Percentiles rank a stretch among this genome's conserved stretches.
Conservation (phyloP, 192 early-diverging fungal genomes). For the Linnemannia schmuckeri region DNA sequence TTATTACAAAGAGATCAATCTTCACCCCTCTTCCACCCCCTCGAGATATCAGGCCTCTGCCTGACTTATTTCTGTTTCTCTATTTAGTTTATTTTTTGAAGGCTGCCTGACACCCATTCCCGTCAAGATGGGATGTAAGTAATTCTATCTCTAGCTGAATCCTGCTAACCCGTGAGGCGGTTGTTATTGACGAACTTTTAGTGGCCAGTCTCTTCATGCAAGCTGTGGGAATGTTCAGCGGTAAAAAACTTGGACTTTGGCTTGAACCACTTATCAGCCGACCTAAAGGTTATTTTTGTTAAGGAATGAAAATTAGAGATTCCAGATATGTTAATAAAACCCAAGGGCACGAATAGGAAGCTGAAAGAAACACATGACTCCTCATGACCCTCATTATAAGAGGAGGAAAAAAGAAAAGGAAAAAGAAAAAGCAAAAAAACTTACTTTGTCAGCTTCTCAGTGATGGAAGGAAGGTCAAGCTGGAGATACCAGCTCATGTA, state of each 20-base stretch:
- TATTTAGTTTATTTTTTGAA: too few relatives aligned
- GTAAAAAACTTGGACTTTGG: constrained; percentile 11
- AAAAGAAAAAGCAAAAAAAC: constrained; percentile 9
- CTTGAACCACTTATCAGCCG: constrained; percentile 44
- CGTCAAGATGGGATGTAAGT: too few relatives aligned
- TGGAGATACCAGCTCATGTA: constrained; percentile 67
- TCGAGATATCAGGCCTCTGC: too few relatives aligned
- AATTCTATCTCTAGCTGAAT: too few relatives aligned
- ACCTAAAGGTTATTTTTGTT: constrained; percentile 6
- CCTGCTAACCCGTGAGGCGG: too few relatives aligned
- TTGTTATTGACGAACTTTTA: background rate
- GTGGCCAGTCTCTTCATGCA: constrained; percentile 47
- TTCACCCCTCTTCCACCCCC: too few relatives aligned
- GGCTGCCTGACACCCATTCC: too few relatives aligned
- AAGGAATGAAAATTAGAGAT: background rate
- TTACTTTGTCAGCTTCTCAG: constrained; percentile 56
- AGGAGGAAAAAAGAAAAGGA: background rate
- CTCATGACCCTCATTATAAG: background rate
- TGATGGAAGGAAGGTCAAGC: constrained; percentile 64
- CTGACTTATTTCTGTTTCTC: too few relatives aligned
- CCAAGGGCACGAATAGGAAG: background rate
- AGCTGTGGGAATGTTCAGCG: background rate
- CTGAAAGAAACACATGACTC: background rate
- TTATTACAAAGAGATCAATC: too few relatives aligned
- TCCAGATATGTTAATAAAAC: background rate